Evolutionary conservation across 805 yeast species (phyloP).

Genomic region (Kuraishia hungarica): DNA sequence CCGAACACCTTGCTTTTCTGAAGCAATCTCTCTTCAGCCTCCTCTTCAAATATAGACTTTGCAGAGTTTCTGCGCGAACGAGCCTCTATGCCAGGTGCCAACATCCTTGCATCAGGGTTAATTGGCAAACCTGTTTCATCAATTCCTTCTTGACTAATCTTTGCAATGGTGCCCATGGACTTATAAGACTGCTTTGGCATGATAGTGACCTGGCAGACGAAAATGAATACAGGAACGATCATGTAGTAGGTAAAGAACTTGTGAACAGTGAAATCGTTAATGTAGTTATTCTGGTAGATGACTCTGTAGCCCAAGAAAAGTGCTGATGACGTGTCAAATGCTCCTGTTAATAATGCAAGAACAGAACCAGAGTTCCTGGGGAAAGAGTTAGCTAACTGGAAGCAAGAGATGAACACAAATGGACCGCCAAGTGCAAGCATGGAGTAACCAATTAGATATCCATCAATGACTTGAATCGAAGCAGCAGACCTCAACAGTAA

Average conservation of each 20-base stretch:
- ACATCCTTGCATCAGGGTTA: constrained; percentile 29
- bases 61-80: constrained; percentile 30
- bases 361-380: constrained; percentile 77
- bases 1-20: constrained; percentile 64
- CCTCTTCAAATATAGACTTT: constrained; percentile 59
- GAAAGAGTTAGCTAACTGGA: constrained; percentile 83
- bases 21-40: constrained; percentile 48
- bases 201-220: constrained; percentile 61
- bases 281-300: constrained; percentile 38
- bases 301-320: constrained; percentile 69
- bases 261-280: constrained; percentile 32
- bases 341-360: constrained; percentile 82
- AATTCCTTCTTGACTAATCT: constrained; percentile 62
- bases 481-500: constrained; percentile 16
- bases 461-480: constrained; percentile 34
- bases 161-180: constrained; percentile 59
- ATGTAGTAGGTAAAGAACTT: constrained; percentile 61
- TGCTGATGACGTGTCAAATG: constrained; percentile 90
- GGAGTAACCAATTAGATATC: constrained; percentile 67
- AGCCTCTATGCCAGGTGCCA: constrained; percentile 14
- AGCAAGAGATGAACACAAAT: constrained; percentile 81
- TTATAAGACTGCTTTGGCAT: constrained; percentile 80
- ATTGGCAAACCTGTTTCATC: constrained; percentile 61
- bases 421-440: constrained; percentile 88
- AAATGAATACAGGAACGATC: constrained; percentile 70